Percentiles rank a stretch among this genome's conserved stretches.
Conservation (phyloP, 2,329 filamentous ascomycete genomes). For the Colletotrichum sp. region DNA sequence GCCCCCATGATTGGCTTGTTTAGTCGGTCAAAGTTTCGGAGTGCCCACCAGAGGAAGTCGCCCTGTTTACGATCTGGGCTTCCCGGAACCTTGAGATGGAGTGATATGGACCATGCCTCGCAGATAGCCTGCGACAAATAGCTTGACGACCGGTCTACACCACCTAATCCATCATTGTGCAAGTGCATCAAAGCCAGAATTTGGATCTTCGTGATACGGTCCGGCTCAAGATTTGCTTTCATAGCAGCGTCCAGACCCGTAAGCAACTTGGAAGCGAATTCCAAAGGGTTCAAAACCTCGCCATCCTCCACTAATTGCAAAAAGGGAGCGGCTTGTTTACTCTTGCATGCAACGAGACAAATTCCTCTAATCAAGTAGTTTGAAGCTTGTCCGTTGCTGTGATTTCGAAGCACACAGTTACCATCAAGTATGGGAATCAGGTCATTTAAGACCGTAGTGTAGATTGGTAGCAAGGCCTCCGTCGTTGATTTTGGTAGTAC, state of each 20-base stretch:
- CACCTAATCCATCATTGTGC: constrained; percentile 26
- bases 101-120: constrained; percentile 28
- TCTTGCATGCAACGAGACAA: constrained; percentile 28
- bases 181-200: constrained; percentile 29
- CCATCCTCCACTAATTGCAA: constrained; percentile 19
- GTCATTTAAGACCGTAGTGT: constrained; percentile 19
- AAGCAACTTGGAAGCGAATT: constrained; percentile 23
- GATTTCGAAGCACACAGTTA: constrained; percentile 8
- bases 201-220: constrained; percentile 26
- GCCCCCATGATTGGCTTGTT: constrained; percentile 27
- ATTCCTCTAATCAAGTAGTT: constrained; percentile 24
- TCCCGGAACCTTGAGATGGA: constrained; percentile 22
- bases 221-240: constrained; percentile 27
- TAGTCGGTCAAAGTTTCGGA: constrained; percentile 24
- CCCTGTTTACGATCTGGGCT: constrained; percentile 19
- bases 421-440: constrained; percentile 23
- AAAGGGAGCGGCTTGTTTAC: constrained; percentile 26
- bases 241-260: constrained; percentile 27
- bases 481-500: constrained; percentile 20
- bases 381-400: constrained; percentile 25
- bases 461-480: constrained; percentile 20
- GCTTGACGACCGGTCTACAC: constrained; percentile 25
- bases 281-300: constrained; percentile 14
- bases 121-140: constrained; percentile 27
- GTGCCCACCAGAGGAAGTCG: constrained; percentile 23